Evolutionary conservation across 345 rosid species (phyloP).

Genomic region (Microcos paniculata): DNA sequence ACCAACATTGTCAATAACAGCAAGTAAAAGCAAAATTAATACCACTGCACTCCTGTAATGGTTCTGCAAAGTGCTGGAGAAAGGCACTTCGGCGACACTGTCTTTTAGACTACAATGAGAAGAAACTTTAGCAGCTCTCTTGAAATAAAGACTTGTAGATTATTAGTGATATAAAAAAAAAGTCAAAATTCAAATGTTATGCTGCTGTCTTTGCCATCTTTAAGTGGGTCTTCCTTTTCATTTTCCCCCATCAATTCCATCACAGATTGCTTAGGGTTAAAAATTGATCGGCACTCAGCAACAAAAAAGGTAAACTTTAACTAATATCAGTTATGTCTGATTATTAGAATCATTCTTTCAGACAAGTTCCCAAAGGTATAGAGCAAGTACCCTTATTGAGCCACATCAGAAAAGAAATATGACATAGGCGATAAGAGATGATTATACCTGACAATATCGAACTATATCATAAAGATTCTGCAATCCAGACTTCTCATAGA

Average conservation of each 20-base stretch:
- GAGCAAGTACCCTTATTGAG: neutral
- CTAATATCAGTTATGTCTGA: neutral
- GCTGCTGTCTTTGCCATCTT: neutral
- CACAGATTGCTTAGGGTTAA: neutral
- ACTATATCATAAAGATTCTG: constrained; percentile 90
- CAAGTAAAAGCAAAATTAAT: constrained; percentile 17
- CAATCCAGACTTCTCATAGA: constrained; percentile 92
- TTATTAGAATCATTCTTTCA: neutral
- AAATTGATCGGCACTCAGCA: neutral
- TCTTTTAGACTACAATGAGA: constrained; percentile 59
- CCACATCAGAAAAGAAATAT: neutral
- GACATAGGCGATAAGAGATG: neutral
- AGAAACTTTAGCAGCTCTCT: constrained; percentile 10
- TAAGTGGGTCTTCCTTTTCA: neutral
- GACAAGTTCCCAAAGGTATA: neutral
- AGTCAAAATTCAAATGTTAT: neutral
- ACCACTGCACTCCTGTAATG: constrained; percentile 91
- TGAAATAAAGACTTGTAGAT: constrained; percentile 3
- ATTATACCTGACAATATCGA: constrained; percentile 82
- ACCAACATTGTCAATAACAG: constrained; percentile 6
- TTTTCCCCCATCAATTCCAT: neutral
- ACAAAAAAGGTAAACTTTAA: neutral
- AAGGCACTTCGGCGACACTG: constrained; percentile 82
- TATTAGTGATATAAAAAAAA: neutral
- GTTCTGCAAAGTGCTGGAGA: constrained; percentile 86